phyloP scores from a whole-genome alignment of 2,329 filamentous ascomycete species.

The Claviceps sp. region DNA sequence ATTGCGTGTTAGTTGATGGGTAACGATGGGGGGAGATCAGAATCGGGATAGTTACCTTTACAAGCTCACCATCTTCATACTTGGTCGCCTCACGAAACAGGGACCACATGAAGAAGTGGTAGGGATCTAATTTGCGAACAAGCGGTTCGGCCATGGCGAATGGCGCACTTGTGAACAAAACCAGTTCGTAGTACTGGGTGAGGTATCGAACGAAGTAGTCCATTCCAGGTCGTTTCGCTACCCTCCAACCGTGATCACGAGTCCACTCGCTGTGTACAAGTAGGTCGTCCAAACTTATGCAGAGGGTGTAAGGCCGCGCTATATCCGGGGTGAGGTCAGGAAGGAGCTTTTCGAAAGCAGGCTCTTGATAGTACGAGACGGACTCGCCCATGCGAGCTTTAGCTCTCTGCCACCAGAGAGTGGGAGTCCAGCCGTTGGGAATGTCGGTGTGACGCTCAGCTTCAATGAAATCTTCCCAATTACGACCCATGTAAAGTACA shows the following conservation, averaged over 20 bases:
- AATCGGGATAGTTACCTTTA: slow-evolving; percentile 54
- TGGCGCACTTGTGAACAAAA: slow-evolving; percentile 85
- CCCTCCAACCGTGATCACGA: slow-evolving; percentile 84
- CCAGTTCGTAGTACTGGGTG: slow-evolving; percentile 94
- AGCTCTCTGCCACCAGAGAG: slow-evolving; percentile 68
- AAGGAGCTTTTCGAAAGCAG: slow-evolving; percentile 84
- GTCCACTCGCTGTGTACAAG: slow-evolving; percentile 92
- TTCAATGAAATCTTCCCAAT: slow-evolving; percentile 78
- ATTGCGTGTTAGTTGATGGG: background rate
- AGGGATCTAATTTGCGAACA: slow-evolving; percentile 87
- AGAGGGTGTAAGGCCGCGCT: slow-evolving; percentile 80
- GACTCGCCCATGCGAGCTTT: slow-evolving; percentile 62
- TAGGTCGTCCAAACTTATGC: slow-evolving; percentile 84
- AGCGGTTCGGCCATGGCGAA: slow-evolving; percentile 76
- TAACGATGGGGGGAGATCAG: background rate
- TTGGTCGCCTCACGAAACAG: slow-evolving; percentile 93
- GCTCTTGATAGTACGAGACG: slow-evolving; percentile 88
- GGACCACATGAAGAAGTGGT: slow-evolving; percentile 88
- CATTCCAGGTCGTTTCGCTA: slow-evolving; percentile 86
- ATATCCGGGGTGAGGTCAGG: slow-evolving; percentile 69
- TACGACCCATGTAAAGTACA: slow-evolving; percentile 66
- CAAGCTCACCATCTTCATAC: slow-evolving; percentile 88
- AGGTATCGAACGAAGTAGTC: slow-evolving; percentile 97
- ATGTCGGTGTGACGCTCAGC: slow-evolving; percentile 53
- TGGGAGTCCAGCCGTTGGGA: slow-evolving; percentile 65